Conservation (phyloP, 148 eudicot genomes). For the Persicaria tinctoria region DNA sequence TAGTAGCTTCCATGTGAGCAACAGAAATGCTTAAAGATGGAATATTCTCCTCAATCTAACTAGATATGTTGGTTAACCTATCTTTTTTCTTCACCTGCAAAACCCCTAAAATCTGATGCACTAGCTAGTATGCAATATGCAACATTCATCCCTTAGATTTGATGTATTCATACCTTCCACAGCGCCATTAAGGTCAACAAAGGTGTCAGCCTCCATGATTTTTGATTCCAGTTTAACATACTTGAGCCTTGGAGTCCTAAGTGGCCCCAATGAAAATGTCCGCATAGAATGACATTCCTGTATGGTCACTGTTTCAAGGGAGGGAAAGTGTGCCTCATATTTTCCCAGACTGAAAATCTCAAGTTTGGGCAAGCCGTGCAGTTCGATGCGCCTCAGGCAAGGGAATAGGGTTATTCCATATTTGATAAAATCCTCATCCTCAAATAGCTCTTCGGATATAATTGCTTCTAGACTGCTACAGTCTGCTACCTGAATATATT, state of each 20-base stretch:
- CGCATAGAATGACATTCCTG: background rate
- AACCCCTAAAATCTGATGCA: too few relatives aligned
- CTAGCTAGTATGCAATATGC: too few relatives aligned
- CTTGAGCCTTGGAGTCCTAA: background rate
- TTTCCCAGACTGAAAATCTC: background rate
- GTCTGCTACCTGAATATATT: background rate
- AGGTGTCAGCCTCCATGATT: background rate
- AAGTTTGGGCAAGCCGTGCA: background rate
- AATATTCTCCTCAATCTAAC: too few relatives aligned
- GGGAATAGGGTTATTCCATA: background rate
- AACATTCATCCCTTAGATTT: background rate
- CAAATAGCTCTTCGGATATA: background rate
- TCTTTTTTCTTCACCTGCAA: too few relatives aligned
- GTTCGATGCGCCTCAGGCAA: background rate
- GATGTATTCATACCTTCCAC: background rate
- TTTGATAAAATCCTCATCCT: background rate
- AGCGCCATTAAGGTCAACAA: background rate
- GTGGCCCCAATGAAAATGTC: background rate
- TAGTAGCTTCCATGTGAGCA: too few relatives aligned
- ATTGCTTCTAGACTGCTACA: background rate
- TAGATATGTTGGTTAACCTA: too few relatives aligned
- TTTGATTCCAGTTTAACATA: background rate
- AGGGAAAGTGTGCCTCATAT: constrained; percentile 4
- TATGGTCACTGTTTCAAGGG: background rate
- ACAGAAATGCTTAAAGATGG: too few relatives aligned